Conservation (phyloP, 116 monocot genomes). For the Iris pallida region DNA sequence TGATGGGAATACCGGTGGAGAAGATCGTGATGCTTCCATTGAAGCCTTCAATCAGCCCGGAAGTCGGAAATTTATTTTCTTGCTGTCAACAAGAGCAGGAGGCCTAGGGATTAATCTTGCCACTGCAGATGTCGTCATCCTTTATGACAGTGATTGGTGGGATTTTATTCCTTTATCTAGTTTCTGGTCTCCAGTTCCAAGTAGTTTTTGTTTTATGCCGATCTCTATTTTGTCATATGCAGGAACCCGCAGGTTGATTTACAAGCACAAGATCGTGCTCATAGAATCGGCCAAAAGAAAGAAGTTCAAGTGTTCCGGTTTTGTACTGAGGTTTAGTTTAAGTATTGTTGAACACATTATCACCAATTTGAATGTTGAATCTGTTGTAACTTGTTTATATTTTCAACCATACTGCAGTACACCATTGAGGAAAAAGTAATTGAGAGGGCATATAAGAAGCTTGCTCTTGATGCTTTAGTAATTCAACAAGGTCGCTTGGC, state of each 20-base stretch:
- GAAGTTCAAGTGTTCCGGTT: constrained; percentile 99
- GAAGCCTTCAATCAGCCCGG: constrained; percentile 83
- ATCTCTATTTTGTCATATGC: neutral
- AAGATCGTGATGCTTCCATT: constrained; percentile 96
- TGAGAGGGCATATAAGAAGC: constrained; percentile 97
- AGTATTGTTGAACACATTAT: neutral
- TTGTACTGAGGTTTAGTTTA: constrained; percentile 74
- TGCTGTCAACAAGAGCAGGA: constrained; percentile 93
- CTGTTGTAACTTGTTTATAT: neutral
- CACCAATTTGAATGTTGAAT: neutral
- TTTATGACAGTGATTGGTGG: constrained; percentile 97
- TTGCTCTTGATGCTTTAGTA: constrained; percentile 95
- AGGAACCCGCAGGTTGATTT: constrained; percentile 98
- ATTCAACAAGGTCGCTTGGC: constrained; percentile 96
- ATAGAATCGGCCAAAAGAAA: constrained; percentile 94
- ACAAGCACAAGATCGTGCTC: constrained; percentile 98
- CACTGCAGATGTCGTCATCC: constrained; percentile 94
- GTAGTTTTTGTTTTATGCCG: neutral
- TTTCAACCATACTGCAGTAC: constrained; percentile 44
- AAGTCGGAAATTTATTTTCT: constrained; percentile 87
- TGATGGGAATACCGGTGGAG: constrained; percentile 97
- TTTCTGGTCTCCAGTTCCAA: neutral
- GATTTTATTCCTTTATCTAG: neutral
- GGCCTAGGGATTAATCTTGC: constrained; percentile 94
- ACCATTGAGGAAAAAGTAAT: constrained; percentile 99